Evolutionary conservation across 1,139 yeast genomes (phyloP), one percentile per base, ranked within the genome.

Genomic region (Casaregolazyma suthepensis): DNA sequence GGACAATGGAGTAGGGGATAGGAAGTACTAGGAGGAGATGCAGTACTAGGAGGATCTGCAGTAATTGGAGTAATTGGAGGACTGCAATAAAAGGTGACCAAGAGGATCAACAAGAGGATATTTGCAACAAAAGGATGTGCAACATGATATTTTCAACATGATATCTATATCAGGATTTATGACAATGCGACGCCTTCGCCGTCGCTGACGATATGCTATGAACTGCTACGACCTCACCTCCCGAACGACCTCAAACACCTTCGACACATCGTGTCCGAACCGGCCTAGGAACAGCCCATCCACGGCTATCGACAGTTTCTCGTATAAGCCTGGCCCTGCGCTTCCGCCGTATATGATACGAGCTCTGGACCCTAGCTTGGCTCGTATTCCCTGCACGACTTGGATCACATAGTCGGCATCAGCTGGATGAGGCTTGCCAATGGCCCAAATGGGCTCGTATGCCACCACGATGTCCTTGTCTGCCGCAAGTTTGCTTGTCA

Each of bases 401-500:
- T 56, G 57, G 35, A 55, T 59, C 44, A 65, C 65, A 52, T 65
- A 61, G 5, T 48, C 56, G 2, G 63, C 46, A 12, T 56, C 59
- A 6, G 68, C 68, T 1, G 68, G 68, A 37, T 56, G 46, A 2
- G 63, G 62, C 48, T 65, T 86, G 75, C 96, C 96, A 66, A 88
- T 88, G 61, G 96, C 96, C 96, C 96, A 88, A 63, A 88, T 91
- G 61, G 96, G 96, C 75, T 88, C 96, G 75, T 88, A 88, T 63
- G 96, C 96, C 72, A 88, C 78, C 58, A 88, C 93, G 61, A 88
- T 76, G 71, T 85, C 79, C 78, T 85, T 91, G 38, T 52, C 58
- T 23, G 46, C 50, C 61, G 78, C 73, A 57, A 86, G 82, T 57
- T 81, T 75, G 69, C 81, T 83, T 64, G 86, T 75, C 56, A 82